These are phyloP conservation scores for Aspergillus eucalypticola DNA, from an alignment of 2,329 filamentous ascomycete species.

Conservation along the genomic window DNA sequence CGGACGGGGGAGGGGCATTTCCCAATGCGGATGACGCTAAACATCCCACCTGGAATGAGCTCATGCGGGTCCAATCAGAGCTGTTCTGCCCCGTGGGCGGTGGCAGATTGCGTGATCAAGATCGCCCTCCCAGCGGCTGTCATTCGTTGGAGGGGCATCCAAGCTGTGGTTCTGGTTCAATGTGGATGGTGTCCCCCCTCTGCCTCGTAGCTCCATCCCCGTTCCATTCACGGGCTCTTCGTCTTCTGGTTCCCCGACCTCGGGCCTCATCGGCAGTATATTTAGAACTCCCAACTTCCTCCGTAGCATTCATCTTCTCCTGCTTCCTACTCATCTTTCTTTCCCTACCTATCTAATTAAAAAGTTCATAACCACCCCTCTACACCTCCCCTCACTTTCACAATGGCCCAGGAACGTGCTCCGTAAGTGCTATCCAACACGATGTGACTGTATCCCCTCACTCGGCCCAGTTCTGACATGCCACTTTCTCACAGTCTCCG, in stretches of 20 bases:
- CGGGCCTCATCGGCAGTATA: background rate
- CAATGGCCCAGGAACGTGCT: slow-evolving; percentile 47
- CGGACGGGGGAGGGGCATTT: background rate
- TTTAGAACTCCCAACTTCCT: slow-evolving; percentile 17
- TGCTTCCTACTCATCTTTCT: slow-evolving; percentile 2
- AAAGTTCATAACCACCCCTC: slow-evolving; percentile 6
- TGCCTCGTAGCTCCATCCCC: background rate
- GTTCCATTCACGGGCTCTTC: background rate
- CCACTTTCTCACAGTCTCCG: slow-evolving; percentile 52
- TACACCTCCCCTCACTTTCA: slow-evolving; percentile 18
- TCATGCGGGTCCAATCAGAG: slow-evolving; percentile 29
- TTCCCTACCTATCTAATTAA: background rate
- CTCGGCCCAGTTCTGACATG: slow-evolving; percentile 15
- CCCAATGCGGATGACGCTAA: background rate
- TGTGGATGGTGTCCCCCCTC: background rate
- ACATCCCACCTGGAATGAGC: slow-evolving; percentile 25
- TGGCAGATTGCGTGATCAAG: slow-evolving; percentile 40
- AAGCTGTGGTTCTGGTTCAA: background rate
- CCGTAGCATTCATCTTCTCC: slow-evolving; percentile 6
- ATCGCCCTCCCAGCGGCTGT: slow-evolving; percentile 17
- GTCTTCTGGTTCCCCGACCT: background rate
- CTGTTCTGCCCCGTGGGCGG: slow-evolving; percentile 32
- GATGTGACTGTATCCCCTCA: background rate
- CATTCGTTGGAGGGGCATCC: slow-evolving; percentile 17
- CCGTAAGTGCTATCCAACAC: slow-evolving; percentile 38